Evolutionary conservation across 805 yeast species (phyloP).

Genomic region (Naumovozyma dairenensis): DNA sequence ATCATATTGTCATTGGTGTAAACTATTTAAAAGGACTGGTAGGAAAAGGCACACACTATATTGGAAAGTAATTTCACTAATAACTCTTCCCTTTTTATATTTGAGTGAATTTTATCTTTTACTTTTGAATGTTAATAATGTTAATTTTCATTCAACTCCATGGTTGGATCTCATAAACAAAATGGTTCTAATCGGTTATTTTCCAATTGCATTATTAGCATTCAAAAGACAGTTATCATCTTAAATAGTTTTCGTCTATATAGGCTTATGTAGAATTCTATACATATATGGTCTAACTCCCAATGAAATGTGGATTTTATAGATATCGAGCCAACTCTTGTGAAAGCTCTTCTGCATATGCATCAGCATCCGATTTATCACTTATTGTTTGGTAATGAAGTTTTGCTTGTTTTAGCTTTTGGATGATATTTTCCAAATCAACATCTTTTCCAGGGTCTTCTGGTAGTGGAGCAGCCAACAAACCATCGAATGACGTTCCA

Average conservation of each 20-base stretch:
- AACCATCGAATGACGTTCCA: no score
- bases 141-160: constrained; percentile 19
- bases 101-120: constrained; percentile 25
- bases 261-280: neutral
- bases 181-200: constrained; percentile 16
- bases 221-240: constrained; percentile 15
- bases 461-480: no score
- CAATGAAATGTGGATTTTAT: neutral
- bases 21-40: constrained; percentile 16
- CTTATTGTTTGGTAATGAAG: constrained; percentile 8
- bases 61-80: constrained; percentile 15
- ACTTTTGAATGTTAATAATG: constrained; percentile 19
- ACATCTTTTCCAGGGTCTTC: no score
- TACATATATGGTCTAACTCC: neutral
- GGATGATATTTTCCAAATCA: constrained; percentile 6
- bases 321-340: constrained; percentile 13
- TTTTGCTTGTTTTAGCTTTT: constrained; percentile 15
- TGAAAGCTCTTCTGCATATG: constrained; percentile 17
- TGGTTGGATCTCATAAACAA: constrained; percentile 19
- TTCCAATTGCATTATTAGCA: constrained; percentile 21
- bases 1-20: constrained; percentile 21
- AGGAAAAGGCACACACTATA: constrained; percentile 6
- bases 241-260: no score
- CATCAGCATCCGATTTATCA: constrained; percentile 10
- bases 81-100: constrained; percentile 20